These are phyloP conservation scores for Bisporella sp. DNA, from an alignment of 2,329 filamentous ascomycete species.

Conservation along the genomic window DNA sequence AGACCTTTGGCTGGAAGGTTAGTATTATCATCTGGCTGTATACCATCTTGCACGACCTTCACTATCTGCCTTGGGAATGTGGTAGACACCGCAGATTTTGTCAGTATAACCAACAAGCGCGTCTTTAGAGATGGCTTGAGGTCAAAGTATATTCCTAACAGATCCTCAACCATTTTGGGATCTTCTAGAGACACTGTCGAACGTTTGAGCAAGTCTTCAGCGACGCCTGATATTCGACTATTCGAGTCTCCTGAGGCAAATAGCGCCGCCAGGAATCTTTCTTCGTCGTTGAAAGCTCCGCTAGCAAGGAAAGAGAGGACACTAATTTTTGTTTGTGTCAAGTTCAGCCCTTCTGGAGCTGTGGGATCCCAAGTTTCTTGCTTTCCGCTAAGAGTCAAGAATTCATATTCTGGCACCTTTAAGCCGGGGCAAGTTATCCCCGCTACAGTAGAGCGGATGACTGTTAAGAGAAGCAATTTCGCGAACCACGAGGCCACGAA, in stretches of 20 bases:
- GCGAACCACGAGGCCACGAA: conserved; percentile 72
- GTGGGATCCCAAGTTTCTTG: conserved; percentile 61
- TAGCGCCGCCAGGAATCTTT: conserved; percentile 77
- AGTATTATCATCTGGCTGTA: conserved; percentile 39
- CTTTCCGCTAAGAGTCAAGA: conserved; percentile 60
- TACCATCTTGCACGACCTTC: conserved; percentile 59
- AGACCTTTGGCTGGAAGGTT: conserved; percentile 27
- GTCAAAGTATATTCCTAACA: conserved; percentile 71
- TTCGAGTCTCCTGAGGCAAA: conserved; percentile 80
- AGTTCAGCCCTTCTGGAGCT: conserved; percentile 52
- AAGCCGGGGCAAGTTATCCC: conserved; percentile 45
- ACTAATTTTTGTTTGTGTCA: conserved; percentile 63
- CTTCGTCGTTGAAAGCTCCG: conserved; percentile 75
- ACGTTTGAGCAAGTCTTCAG: conserved; percentile 82
- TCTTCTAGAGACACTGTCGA: conserved; percentile 70
- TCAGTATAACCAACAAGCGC: conserved; percentile 67
- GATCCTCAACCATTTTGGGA: conserved; percentile 47
- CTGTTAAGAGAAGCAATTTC: conserved; percentile 65
- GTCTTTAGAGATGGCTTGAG: conserved; percentile 67
- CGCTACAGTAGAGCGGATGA: conserved; percentile 31
- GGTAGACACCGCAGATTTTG: conserved; percentile 69
- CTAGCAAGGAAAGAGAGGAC: conserved; percentile 70
- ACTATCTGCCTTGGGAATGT: conserved; percentile 62
- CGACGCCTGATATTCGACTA: conserved; percentile 73
- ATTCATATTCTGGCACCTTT: conserved; percentile 57